Conservation (phyloP, 2,329 filamentous ascomycete species). For the Aspergillus arachidicola region DNA sequence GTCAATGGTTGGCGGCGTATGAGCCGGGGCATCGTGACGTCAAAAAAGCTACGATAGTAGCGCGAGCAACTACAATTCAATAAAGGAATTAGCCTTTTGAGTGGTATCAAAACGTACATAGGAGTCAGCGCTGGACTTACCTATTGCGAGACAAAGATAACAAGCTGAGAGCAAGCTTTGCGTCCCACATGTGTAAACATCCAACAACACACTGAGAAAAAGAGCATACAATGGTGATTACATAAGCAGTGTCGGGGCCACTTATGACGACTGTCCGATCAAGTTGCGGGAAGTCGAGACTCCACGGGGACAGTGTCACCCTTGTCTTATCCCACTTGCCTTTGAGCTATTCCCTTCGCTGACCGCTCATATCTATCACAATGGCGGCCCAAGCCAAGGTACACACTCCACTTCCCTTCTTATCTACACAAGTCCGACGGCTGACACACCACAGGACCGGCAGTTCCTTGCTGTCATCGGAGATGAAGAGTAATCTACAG, state of each 20-base stretch:
- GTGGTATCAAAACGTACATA: neutral
- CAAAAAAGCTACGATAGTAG: neutral
- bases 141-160: neutral
- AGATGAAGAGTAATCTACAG: constrained; percentile 72
- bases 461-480: constrained; percentile 98
- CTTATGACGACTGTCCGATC: constrained; percentile 20
- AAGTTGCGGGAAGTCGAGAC: constrained; percentile 8
- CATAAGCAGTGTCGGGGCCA: constrained; percentile 15
- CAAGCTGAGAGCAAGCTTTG: constrained; percentile 10
- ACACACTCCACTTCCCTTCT: constrained; percentile 17
- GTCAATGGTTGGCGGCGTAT: constrained; percentile 77
- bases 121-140: neutral
- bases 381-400: constrained; percentile 66
- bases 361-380: constrained; percentile 16
- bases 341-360: neutral
- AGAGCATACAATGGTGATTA: constrained; percentile 20
- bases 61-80: neutral
- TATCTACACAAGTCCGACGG: neutral
- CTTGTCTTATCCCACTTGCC: neutral
- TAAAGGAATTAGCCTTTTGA: neutral
- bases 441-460: constrained; percentile 63
- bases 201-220: constrained; percentile 1
- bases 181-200: constrained; percentile 20
- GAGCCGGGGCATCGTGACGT: constrained; percentile 70
- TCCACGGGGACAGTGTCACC: constrained; percentile 10